Evolutionary conservation across 108 stramenopile genomes (phyloP).

Genomic region (Ochromonas danica): DNA sequence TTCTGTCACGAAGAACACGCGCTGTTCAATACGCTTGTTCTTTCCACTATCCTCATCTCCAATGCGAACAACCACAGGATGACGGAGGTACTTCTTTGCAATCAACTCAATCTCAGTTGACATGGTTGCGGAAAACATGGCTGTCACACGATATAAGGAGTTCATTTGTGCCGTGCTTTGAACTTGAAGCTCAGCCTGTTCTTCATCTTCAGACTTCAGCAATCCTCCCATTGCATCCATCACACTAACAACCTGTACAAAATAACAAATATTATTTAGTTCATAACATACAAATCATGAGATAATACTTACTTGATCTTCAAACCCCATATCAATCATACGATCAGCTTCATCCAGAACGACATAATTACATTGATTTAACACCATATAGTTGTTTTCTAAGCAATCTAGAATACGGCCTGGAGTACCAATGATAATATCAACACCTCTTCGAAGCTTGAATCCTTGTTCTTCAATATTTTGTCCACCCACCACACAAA

Average conservation of each 20-base stretch:
- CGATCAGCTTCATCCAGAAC: conserved; percentile 92
- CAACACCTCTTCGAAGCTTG: conserved; percentile 78
- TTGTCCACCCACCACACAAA: conserved; percentile 85
- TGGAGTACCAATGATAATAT: conserved; percentile 93
- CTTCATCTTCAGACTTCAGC: conserved; percentile 75
- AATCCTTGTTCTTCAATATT: conserved; percentile 80
- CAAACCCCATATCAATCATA: conserved; percentile 50
- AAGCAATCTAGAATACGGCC: conserved; percentile 95
- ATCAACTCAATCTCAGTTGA: conserved; percentile 84
- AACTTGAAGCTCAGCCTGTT: conserved; percentile 75
- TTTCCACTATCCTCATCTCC: conserved; percentile 86
- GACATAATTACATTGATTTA: conserved; percentile 93
- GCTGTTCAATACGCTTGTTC: conserved; percentile 86
- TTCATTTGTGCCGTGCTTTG: conserved; percentile 35
- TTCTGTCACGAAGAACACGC: conserved; percentile 73
- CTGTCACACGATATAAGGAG: conserved; percentile 75
- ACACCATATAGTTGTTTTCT: conserved; percentile 83
- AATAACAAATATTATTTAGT: too few relatives aligned
- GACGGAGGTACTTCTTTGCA: conserved; percentile 81
- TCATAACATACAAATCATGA: too few relatives aligned
- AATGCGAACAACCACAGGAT: conserved; percentile 78
- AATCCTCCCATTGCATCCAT: conserved; percentile 84
- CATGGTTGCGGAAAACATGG: conserved; percentile 98
- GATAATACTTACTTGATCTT: too few relatives aligned
- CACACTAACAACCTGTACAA: conserved; percentile 79